Evolutionary conservation across 768 basidiomycete genomes (phyloP).

Genomic region (Amanita jacksonii): DNA sequence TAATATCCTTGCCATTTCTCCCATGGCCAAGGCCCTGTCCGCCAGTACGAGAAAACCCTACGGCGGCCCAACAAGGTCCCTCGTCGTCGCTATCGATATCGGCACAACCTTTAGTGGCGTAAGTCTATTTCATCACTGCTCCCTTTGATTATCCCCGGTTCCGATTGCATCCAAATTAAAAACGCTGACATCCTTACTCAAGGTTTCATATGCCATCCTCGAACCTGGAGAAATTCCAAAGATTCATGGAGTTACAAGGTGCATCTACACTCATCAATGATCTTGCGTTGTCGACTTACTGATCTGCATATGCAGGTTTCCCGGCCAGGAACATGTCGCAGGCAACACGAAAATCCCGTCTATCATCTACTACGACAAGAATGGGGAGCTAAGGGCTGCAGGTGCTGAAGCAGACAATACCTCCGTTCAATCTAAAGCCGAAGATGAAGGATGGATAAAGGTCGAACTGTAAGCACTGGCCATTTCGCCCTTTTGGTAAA

Average conservation of each 20-base stretch:
- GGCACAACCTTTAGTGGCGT: constrained; percentile 81
- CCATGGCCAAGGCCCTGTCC: constrained; percentile 19
- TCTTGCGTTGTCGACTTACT: background rate
- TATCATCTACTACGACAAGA: constrained; percentile 61
- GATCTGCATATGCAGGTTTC: constrained; percentile 42
- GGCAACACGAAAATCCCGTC: constrained; percentile 82
- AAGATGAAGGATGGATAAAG: constrained; percentile 72
- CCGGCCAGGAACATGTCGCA: constrained; percentile 79
- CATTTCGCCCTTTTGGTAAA: constrained; percentile 2
- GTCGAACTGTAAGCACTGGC: constrained; percentile 57
- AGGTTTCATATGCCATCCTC: constrained; percentile 73
- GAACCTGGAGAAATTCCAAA: constrained; percentile 76
- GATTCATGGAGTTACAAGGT: constrained; percentile 76
- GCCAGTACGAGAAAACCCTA: constrained; percentile 68
- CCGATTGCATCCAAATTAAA: constrained; percentile 1
- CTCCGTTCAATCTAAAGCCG: constrained; percentile 50
- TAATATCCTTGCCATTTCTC: constrained; percentile 11
- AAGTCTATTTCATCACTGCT: constrained; percentile 17
- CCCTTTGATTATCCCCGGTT: constrained; percentile 3
- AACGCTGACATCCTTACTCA: constrained; percentile 2
- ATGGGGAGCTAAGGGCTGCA: constrained; percentile 58
- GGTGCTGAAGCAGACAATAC: constrained; percentile 70
- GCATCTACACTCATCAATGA: constrained; percentile 11
- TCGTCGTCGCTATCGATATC: constrained; percentile 74
- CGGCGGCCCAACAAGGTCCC: constrained; percentile 47